Evolutionary conservation across 176 grass and related monocot genomes (phyloP).

Genomic region (Thalia dealbata): DNA sequence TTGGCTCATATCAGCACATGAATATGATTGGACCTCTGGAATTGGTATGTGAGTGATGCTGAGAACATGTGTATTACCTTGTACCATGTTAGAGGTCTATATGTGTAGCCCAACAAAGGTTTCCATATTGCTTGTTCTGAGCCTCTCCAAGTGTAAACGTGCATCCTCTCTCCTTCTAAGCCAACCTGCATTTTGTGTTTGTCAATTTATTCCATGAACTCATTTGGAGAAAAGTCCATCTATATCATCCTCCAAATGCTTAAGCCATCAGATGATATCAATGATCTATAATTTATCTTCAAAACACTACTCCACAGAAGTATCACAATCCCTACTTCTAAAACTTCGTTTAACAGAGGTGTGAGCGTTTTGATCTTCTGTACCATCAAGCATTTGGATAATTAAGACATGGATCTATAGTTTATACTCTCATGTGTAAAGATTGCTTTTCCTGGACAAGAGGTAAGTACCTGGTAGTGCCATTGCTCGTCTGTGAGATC

Average conservation of each 20-base stretch:
- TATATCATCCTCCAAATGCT: no score
- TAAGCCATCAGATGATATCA: no score
- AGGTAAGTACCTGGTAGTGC: constrained; percentile 56
- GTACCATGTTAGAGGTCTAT: constrained; percentile 58
- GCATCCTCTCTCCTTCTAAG: constrained; percentile 43
- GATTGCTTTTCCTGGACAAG: constrained; percentile 3
- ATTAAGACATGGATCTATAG: no score
- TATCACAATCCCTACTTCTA: no score
- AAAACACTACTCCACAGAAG: no score
- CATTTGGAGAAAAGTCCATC: no score
- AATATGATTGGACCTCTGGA: no score
- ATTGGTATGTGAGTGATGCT: background rate
- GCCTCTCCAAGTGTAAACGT: constrained; percentile 42
- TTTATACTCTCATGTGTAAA: background rate
- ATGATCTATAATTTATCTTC: no score
- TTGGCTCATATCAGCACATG: background rate
- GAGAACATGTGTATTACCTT: constrained; percentile 38
- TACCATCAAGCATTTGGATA: no score
- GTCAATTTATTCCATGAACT: background rate
- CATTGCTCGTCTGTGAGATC: constrained; percentile 45
- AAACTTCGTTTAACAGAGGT: no score
- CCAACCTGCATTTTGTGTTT: constrained; percentile 44
- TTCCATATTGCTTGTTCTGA: constrained; percentile 35
- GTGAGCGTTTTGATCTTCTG: no score
- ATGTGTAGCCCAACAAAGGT: constrained; percentile 28